Evolutionary conservation across 2,329 filamentous ascomycete genomes (phyloP), one percentile per base, ranked within the genome.

Genomic region (Neocatenulostroma microsporum): DNA sequence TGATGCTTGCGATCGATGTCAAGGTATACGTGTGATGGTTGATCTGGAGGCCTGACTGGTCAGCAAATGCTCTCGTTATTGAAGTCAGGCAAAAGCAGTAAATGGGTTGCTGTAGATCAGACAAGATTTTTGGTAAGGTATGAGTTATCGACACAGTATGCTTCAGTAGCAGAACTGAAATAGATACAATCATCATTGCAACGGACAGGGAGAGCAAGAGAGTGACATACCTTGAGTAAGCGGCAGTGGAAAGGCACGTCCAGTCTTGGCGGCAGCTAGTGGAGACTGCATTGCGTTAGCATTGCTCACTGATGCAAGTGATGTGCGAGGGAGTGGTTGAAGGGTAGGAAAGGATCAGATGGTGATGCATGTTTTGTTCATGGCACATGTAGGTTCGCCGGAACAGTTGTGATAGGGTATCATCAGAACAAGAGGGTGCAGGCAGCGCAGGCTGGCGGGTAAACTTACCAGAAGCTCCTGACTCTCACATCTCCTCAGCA

Each of bases 331-430:
- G 14, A 14, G 8, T 11, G 4, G n/a, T 17, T 19, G 14, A 20
- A 11, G 21, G 8, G 27, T 10, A 15, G 33, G n/a, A 15, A 21
- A 21, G 34, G 49, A 53, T 61, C 58, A 61, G 58, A 61, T 61
- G 58, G 58, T 61, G 55, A 58, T 61, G 58, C 58, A 61, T 61
- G 58, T 60, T 58, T 52, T 53, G 55, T 61, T 58, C 55, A 36
- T 50, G 55, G 57, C 51, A 58, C 57, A 61, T 54, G 42, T 41
- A 42, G 36, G 36, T 42, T 60, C 57, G 45, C 57, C 55, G 46
- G 55, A 58, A 60, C 55, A 49, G 45, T 49, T 53, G 53, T 58
- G 56, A 51, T 27, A 48, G 41, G 47, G 41, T 41, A 51, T 56
- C 52, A 56, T 55, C 51, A 52, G 39, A 47, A 37, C 34, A 35